A percentile compares a stretch with the other conserved stretches of the same genome.
Conservation (phyloP, 495 filamentous ascomycete genomes). For the Podospora pseudocomata region DNA sequence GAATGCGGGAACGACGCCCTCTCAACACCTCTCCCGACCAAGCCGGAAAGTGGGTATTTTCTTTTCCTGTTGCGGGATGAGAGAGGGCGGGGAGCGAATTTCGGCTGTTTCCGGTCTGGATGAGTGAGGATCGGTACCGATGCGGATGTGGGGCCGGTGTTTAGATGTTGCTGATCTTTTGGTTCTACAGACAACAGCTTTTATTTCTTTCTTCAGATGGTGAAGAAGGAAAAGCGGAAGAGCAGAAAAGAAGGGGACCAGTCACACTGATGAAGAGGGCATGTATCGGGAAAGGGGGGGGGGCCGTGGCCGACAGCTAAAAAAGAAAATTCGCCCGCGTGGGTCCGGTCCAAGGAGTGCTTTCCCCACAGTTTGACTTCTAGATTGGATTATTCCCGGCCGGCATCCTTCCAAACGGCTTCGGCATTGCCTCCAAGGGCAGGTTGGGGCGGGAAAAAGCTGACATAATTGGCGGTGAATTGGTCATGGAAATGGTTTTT, state of each 20-base stretch:
- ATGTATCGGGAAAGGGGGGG: not conserved
- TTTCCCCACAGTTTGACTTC: not conserved
- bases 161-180: not conserved
- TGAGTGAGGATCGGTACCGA: not conserved
- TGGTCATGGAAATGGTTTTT: not conserved
- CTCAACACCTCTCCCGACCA: not conserved
- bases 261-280: not conserved
- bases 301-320: not conserved
- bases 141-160: not conserved
- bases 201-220: not conserved
- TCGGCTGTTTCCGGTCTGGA: not conserved
- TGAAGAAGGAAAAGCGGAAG: not conserved
- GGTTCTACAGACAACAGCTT: not conserved
- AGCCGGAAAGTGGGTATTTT: not conserved
- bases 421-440: not conserved
- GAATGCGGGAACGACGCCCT: not conserved
- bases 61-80: not conserved
- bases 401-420: not conserved
- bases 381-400: not conserved
- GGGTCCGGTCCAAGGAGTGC: not conserved
- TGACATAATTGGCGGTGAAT: not conserved
- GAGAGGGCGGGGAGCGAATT: not conserved
- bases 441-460: not conserved
- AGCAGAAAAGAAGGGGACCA: not conserved
- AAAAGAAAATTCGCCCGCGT: conserved; percentile 8